Base-by-base conservation (phyloP, 352 stramenopile species). In the Pythium monospermum region DNA sequence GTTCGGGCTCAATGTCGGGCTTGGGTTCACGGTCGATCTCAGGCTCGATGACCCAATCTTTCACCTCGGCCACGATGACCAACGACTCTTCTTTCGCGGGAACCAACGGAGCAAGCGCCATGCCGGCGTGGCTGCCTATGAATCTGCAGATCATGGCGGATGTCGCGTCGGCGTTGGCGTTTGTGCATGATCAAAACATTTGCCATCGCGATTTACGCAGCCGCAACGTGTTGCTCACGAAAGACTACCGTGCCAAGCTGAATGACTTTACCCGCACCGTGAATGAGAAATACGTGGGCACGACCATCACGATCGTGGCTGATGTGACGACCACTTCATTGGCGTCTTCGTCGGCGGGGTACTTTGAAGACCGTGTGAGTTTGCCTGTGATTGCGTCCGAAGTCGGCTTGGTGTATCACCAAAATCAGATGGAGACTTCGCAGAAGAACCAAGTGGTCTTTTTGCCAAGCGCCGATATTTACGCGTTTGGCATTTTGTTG, bases 71-170 rank as follows among this genome's bases (percentile, higher is more conserved):
- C 26, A 33, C 3, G 18, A 48, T 40, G 28, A 12, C 48, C 27
- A 45, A 38, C 16, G n/a, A n/a, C n/a, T n/a, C n/a, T n/a, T n/a
- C n/a, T n/a, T n/a, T n/a, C n/a, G n/a, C n/a, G n/a, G n/a, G n/a
- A n/a, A 12, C 26, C 10, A 46, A 51, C 18, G 38, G 36, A 7
- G 43, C 53, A 1, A 11, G 26, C 11, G 27, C 41, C 38, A 28
- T 23, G 22, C 23, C 56, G 27, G 33, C 33, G 16, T 73, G 61
- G 44, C 51, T 69, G 15, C 37, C 59, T 6, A 73, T 53, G 7
- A 80, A 83, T 23, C 53, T 91, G 30, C 69, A 74, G 36, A 81
- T 87, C 55, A 70, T 70, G 56, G 55, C 68, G n/a, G 77, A 87
- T 36, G 56, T 87, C 4, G 73, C 68, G 28, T 59, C 65, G n/a